These are phyloP conservation scores for Colletotrichum euphorbiae DNA, from an alignment of 2,329 filamentous ascomycete species.

Conservation along the genomic window DNA sequence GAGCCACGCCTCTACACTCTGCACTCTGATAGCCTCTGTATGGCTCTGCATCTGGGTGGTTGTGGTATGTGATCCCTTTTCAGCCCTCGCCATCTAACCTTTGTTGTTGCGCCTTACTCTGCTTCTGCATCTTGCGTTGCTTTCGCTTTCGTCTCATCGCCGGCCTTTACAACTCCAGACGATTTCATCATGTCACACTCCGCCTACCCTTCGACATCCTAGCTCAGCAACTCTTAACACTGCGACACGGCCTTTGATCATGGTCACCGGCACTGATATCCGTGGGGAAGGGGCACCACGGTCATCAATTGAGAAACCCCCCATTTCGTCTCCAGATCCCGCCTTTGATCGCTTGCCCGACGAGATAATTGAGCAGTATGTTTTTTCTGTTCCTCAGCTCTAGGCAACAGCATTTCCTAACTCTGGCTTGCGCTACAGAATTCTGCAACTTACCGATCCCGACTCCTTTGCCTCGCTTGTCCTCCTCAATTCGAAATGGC, in stretches of 20 bases:
- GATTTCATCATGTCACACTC: slow-evolving; percentile 36
- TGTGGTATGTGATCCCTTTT: not conserved
- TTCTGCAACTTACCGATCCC: slow-evolving; percentile 69
- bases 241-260: slow-evolving; percentile 12
- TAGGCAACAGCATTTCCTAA: slow-evolving; percentile 9
- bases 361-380: slow-evolving; percentile 78
- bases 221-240: slow-evolving; percentile 26
- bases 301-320: slow-evolving; percentile 50
- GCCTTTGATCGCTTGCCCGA: slow-evolving; percentile 71
- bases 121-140: slow-evolving; percentile 2
- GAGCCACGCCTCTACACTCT: slow-evolving; percentile 12
- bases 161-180: slow-evolving; percentile 33
- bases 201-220: slow-evolving; percentile 15
- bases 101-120: not conserved
- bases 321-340: slow-evolving; percentile 44
- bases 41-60: too few relatives aligned
- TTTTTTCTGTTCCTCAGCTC: slow-evolving; percentile 32
- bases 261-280: slow-evolving; percentile 25
- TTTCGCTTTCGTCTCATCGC: slow-evolving; percentile 34
- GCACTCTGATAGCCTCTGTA: not conserved
- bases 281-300: slow-evolving; percentile 24
- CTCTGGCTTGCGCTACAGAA: slow-evolving; percentile 55
- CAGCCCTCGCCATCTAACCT: not conserved
- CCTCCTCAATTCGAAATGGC: slow-evolving; percentile 74
- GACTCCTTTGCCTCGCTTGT: slow-evolving; percentile 75